A percentile compares a stretch with the other conserved stretches of the same genome.
These are phyloP conservation scores for Ganoderma leucocontextum DNA, from an alignment of 1,284 basidiomycete genomes.

Conservation along the genomic window DNA sequence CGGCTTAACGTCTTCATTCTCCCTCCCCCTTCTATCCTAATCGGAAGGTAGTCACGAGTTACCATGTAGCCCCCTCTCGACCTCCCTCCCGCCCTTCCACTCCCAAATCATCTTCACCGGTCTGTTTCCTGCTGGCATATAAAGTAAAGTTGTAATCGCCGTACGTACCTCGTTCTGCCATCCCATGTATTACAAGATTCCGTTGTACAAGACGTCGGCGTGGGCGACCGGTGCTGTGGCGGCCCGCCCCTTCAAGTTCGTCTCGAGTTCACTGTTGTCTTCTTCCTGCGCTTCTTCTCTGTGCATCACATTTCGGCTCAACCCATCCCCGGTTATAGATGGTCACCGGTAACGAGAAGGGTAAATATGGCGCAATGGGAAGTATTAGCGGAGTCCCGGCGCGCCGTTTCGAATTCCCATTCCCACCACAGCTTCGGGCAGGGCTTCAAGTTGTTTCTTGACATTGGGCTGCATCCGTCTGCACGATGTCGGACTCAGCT, in stretches of 20 bases:
- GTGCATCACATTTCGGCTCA: neutral
- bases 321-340: neutral
- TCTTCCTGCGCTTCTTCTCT: neutral
- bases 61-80: neutral
- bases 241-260: neutral
- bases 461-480: neutral
- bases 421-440: neutral
- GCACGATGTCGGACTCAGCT: neutral
- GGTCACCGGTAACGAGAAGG: neutral
- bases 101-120: neutral
- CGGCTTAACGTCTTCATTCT: constrained; percentile 5
- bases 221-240: too few species aligned
- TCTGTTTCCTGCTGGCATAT: constrained; percentile 27
- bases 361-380: constrained; percentile 9
- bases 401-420: neutral
- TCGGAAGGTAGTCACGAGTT: constrained; percentile 3
- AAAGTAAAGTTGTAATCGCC: constrained; percentile 33
- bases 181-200: constrained; percentile 28
- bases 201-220: constrained; percentile 14
- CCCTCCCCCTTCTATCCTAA: neutral
- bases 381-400: neutral
- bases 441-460: neutral
- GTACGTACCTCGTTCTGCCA: constrained; percentile 10
- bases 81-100: neutral
- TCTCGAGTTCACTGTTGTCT: neutral